A percentile compares a stretch with the other conserved stretches of the same genome.
Conservation (phyloP, 2,329 filamentous ascomycete genomes). For the Ascochyta pisi region DNA sequence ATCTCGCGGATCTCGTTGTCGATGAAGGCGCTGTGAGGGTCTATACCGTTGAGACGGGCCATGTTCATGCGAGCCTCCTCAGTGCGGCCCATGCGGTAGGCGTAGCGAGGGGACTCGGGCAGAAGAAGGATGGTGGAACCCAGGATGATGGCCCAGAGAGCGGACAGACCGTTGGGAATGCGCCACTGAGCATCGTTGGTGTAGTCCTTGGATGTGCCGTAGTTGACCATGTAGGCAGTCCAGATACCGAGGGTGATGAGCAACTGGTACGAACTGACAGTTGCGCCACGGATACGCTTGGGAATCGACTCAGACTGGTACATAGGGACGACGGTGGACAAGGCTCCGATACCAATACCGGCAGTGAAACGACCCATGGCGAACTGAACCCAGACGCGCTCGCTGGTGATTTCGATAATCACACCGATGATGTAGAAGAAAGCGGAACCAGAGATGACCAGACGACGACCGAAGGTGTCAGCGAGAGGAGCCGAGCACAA, state of each 20-base stretch:
- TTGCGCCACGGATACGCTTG: conserved; percentile 67
- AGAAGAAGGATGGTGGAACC: conserved; percentile 62
- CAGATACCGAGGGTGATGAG: conserved; percentile 74
- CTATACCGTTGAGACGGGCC: conserved; percentile 62
- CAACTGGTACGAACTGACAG: conserved; percentile 70
- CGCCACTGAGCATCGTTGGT: conserved; percentile 65
- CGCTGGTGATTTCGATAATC: conserved; percentile 69
- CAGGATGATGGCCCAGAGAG: conserved; percentile 63
- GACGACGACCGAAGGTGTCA: conserved; percentile 66
- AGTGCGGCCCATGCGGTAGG: conserved; percentile 61
- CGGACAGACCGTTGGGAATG: conserved; percentile 67
- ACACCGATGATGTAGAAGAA: conserved; percentile 70
- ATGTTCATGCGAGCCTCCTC: conserved; percentile 61
- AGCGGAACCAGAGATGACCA: conserved; percentile 67
- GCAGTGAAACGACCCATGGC: conserved; percentile 68
- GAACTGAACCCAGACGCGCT: conserved; percentile 67
- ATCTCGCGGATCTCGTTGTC: conserved; percentile 63
- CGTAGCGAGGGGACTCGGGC: conserved; percentile 64
- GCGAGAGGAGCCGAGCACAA: conserved; percentile 65
- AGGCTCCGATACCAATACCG: conserved; percentile 69
- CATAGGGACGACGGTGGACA: conserved; percentile 65
- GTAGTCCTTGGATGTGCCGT: conserved; percentile 61
- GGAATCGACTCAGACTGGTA: conserved; percentile 73
- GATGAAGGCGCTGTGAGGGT: conserved; percentile 61
- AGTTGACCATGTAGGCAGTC: conserved; percentile 62